These are phyloP conservation scores for Ogataea hybrid DNA, from an alignment of 1,139 yeast species.

Conservation along the genomic window DNA sequence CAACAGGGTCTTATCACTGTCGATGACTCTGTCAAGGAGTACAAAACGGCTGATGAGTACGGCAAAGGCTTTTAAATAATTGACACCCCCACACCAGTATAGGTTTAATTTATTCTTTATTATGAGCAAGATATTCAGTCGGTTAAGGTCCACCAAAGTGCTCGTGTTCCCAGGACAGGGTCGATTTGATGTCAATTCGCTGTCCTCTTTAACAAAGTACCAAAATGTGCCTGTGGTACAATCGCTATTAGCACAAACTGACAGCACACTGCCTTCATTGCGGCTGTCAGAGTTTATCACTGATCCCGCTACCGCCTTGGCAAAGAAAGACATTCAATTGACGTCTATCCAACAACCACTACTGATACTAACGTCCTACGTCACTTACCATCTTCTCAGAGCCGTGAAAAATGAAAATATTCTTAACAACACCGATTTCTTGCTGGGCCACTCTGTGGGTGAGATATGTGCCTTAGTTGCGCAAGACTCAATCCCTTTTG, in stretches of 20 bases:
- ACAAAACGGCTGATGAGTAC: constrained; percentile 12
- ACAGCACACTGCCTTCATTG: constrained; percentile 19
- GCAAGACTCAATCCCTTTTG: constrained; percentile 28
- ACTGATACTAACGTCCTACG: constrained; percentile 29
- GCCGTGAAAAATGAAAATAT: constrained; percentile 23
- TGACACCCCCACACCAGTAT: neutral
- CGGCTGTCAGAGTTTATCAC: constrained; percentile 17
- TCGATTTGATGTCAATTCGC: constrained; percentile 17
- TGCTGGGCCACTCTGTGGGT: constrained; percentile 37
- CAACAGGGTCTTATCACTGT: constrained; percentile 18
- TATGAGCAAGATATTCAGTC: constrained; percentile 1
- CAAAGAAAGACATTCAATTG: constrained; percentile 14
- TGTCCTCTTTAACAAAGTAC: constrained; percentile 13
- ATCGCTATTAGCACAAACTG: constrained; percentile 17
- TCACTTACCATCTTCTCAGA: constrained; percentile 23
- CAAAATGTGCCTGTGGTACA: constrained; percentile 11
- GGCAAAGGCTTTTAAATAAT: constrained; percentile 18
- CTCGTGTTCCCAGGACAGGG: constrained; percentile 34
- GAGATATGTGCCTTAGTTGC: constrained; percentile 32
- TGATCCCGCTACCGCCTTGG: constrained; percentile 9
- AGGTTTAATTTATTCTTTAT: neutral
- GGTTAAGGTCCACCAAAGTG: constrained; percentile 11
- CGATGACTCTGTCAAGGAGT: constrained; percentile 18
- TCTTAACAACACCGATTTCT: constrained; percentile 22
- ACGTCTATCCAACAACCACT: constrained; percentile 37